Base-by-base conservation (phyloP, 768 basidiomycete genomes). In the Boletus subparvulus region DNA sequence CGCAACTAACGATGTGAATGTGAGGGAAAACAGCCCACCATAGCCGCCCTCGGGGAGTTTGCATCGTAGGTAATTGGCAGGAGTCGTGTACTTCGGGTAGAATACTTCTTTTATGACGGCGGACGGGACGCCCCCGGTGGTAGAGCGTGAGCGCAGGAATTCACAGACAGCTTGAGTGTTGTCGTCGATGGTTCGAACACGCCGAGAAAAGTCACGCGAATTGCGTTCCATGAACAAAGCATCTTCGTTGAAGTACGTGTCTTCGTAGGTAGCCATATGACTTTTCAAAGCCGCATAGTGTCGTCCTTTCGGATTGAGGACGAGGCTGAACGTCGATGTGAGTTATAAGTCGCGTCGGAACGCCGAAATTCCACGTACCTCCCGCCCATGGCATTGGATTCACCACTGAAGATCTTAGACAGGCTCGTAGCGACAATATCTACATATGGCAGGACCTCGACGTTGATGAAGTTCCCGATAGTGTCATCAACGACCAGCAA, bases 141-240 rank as follows among this genome's bases (percentile, higher is more conserved):
- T 52, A 1, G 87, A 87, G 46, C 81, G 83, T 3, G 83, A 77
- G 39, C 78, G 80, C 30, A 99, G 78, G 69, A 88, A 84, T 52
- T 90, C 87, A 71, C 93, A 95, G 54, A 95, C 77, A 43, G 82
- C 82, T 68, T 92, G 86, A 4, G 95, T 78, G 70, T 96, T 98
- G 33, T 72, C 70, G 70, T 98, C 92, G 72, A 96, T 92, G 51
- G 77, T 69, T 53, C 77, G 77, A 61, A 94, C 81, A 52, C 96
- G 91, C 9, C 75, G 78, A 50, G 80, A 74, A 77, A 96, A 98
- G 74, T 97, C 87, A 49, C 96, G 91, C 17, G 96, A 98, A 74
- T 99, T 99, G 62, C 95, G 90, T 69, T 99, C 96, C 90, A 99
- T 90, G 78, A 86, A 96, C 54, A 98, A 84, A 41, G 92, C 94